Conservation (phyloP, 2,329 filamentous ascomycete species). For the Colletotrichum falcatum region DNA sequence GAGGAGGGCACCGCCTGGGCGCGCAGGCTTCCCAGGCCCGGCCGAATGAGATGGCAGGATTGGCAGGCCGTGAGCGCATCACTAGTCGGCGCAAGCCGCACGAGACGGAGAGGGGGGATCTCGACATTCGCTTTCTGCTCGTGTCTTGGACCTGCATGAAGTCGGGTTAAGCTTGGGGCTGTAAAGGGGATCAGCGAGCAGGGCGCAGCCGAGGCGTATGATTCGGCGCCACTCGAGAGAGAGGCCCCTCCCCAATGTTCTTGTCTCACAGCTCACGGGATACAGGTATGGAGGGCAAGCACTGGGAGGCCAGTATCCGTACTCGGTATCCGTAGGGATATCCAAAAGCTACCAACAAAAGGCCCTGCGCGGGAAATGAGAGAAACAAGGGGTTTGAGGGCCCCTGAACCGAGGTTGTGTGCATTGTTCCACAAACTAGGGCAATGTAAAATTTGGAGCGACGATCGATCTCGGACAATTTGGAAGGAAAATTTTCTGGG, state of each 20-base stretch:
- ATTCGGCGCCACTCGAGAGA: conserved; percentile 21
- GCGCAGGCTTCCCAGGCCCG: conserved; percentile 15
- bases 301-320: not conserved
- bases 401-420: conserved; percentile 16
- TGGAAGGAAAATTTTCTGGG: conserved; percentile 23
- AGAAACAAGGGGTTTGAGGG: conserved; percentile 6
- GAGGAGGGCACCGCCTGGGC: not conserved
- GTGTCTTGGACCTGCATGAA: conserved; percentile 33
- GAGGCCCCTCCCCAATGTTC: conserved; percentile 8
- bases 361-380: conserved; percentile 25
- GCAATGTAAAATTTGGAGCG: conserved; percentile 33
- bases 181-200: conserved; percentile 1
- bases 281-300: conserved; percentile 1
- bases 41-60: conserved; percentile 12
- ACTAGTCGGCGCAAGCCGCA: not conserved
- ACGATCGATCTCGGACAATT: conserved; percentile 41
- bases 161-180: conserved; percentile 34
- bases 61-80: not conserved
- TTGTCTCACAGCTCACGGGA: conserved; percentile 13
- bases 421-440: conserved; percentile 2
- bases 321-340: no score
- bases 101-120: not conserved
- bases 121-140: not conserved
- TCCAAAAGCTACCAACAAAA: not conserved
- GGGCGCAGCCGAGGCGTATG: not conserved